A percentile compares a stretch with the other conserved stretches of the same genome.
phyloP scores from a whole-genome alignment of 805 yeast species.

The Yamadazyma endophytica region DNA sequence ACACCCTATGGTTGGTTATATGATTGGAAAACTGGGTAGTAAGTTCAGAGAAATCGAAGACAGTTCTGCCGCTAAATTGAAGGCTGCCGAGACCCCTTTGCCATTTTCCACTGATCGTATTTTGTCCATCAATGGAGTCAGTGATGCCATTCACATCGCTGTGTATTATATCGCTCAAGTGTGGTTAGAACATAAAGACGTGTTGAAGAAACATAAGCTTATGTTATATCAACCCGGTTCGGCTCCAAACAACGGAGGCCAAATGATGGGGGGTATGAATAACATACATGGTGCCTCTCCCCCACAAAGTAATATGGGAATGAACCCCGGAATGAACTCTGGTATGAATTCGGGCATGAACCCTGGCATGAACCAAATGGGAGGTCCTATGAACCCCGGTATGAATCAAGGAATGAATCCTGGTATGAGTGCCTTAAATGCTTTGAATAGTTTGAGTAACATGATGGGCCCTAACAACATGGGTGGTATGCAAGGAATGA shows the following conservation, averaged over 20 bases:
- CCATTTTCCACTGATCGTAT: constrained; percentile 78
- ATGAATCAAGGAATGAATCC: constrained; percentile 8
- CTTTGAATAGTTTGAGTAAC: constrained; percentile 12
- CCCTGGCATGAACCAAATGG: constrained; percentile 17
- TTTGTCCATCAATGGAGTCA: constrained; percentile 68
- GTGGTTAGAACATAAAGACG: constrained; percentile 54
- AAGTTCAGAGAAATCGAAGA: constrained; percentile 79
- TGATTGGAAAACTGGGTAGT: constrained; percentile 74
- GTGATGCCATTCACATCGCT: constrained; percentile 85
- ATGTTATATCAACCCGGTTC: constrained; percentile 61
- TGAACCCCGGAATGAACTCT: constrained; percentile 3
- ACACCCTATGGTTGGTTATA: constrained; percentile 73
- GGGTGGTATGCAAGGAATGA: constrained; percentile 34
- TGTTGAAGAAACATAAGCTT: constrained; percentile 48
- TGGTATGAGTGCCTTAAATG: constrained; percentile 15
- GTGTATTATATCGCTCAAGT: constrained; percentile 70
- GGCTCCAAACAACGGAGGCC: no score
- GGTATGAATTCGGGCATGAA: constrained; percentile 5
- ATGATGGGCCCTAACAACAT: constrained; percentile 14
- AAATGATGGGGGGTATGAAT: no score
- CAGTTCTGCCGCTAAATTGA: constrained; percentile 69
- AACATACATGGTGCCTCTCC: no score
- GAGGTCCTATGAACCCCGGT: constrained; percentile 13
- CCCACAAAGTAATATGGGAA: no score
- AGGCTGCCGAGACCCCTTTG: constrained; percentile 67